Base-by-base conservation (phyloP, 768 basidiomycete genomes). In the Phlebiopsis gigantea region DNA sequence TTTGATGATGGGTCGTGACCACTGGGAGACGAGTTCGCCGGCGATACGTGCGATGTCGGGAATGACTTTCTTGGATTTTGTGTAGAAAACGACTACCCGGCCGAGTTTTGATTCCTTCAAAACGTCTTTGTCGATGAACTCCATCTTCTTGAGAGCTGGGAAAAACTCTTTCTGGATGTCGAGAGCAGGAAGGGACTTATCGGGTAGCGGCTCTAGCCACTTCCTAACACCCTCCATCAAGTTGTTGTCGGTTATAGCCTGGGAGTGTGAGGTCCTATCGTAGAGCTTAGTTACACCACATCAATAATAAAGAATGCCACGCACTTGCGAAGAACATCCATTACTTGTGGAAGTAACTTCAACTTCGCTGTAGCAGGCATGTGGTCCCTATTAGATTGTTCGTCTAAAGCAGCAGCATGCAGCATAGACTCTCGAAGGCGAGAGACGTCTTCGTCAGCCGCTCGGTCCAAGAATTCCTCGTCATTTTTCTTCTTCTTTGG, bases 91-190 rank as follows among this genome's bases (percentile, higher is more conserved):
- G 39, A 98, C 77, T 63, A 98, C 80, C 57, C 87, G 87, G 15
- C 97, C 97, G 4, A 99, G 79, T 0, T 86, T 84, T 1, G 90
- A 90, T 68, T 96, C 92, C 68, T 95, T 96, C 63, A 99, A 85
- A 5, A 91, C 90, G 19, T 84, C 72, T 29, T 85, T 85, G 72
- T 98, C 96, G 66, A 98, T 94, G 65, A 89, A 90, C 61, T 90
- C 88, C 87, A 98, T 92, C 76, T 88, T 92, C 60, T 77, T 79
- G 9, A 99, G 75, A 53, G 87, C 80, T 29, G 82, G 79, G 72
- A 98, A 93, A 62, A 98, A 85, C 52, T 94, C 89, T 46, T 86
- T 85, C 69, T 98, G 97, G 65, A 99, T 98, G 70, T 95, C 96
- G 53, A 98, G 79, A 3, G 94, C 93, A 0, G 97, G 97, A 2